Evolutionary conservation across 805 yeast species (phyloP), one percentile per base, ranked within the genome.

Genomic region (Metschnikowia koreensis): DNA sequence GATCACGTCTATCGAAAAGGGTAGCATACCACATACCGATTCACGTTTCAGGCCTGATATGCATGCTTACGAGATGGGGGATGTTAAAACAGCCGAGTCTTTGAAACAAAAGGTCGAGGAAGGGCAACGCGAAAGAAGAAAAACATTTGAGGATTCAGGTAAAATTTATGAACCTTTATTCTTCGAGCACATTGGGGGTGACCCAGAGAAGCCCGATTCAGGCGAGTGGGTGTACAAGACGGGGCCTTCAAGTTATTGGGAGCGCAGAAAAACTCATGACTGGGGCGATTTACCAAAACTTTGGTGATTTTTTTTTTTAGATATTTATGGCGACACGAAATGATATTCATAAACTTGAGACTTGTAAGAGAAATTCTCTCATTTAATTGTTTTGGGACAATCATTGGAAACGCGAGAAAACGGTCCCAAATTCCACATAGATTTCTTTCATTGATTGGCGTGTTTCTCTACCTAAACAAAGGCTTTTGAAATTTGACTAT

Each of bases 11-110:
- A 69, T 93, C 12, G 97, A 93, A 64, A 55, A 76, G 29, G 86
- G 73, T 2, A 48, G 68, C 1, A 60, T 92, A 38, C 86, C 97
- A 6, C 92, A 92, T 2, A 89, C 94, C 0, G 99, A 94, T 66
- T 87, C 97, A 7, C 81, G 99, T 63, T 68, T 84, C 42, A 80
- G 99, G 63, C 98, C 97, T 0, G 99, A 94, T 66, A 82, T 90
- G 63, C 73, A 80, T 41, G 68, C 74, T 1, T 90, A 89, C 60
- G 96, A 89, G 63, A 65, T 77, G 15, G 94, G 91, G 2, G 73
- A 82, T 22, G 70, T 85, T 10, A 89, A 82, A 17, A 68, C 75
- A 48, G 97, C 98, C 0, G 97, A 93, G 65, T 60, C 56, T 1
- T 57, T 81, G 55, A 94, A 94, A 65, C 66, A 82, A 38, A 70